Evolutionary conservation across 208 protist species (phyloP).

Genomic region (Leishmania martiniquensis): DNA sequence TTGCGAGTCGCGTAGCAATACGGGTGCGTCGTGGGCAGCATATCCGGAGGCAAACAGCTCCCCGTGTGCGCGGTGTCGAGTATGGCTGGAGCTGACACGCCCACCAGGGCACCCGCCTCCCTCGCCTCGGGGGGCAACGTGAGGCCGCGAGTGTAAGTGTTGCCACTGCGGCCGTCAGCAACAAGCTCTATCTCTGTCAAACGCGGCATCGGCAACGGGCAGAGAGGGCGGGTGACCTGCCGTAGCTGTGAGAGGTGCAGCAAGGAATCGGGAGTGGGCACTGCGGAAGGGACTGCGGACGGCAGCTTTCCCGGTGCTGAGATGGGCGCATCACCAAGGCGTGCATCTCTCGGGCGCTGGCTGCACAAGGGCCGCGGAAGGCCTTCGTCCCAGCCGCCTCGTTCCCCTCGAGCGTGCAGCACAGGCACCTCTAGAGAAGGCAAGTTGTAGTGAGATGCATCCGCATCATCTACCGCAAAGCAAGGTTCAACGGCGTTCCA

Average conservation of each 20-base stretch:
- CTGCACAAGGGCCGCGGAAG: not conserved
- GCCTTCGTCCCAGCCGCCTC: not conserved
- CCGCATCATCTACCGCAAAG: not conserved
- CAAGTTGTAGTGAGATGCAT: not conserved
- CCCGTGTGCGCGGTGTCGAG: not conserved
- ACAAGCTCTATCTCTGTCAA: not conserved
- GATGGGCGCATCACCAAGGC: not conserved
- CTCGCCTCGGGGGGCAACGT: not conserved
- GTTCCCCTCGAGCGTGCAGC: slow-evolving; percentile 3
- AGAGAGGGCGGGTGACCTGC: no score
- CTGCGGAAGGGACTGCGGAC: not conserved
- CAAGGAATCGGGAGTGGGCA: not conserved
- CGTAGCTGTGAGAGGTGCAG: no score
- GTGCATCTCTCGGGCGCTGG: not conserved
- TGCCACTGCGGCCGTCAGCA: not conserved
- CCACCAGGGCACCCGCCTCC: not conserved
- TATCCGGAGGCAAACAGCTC: not conserved
- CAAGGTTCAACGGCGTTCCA: not conserved
- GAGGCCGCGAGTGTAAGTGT: not conserved
- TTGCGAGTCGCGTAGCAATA: slow-evolving; percentile 18
- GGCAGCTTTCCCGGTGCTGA: not conserved
- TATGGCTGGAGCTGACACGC: not conserved
- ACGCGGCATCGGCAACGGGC: not conserved
- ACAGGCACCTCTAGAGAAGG: slow-evolving; percentile 6
- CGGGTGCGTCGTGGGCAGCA: slow-evolving; percentile 27